A percentile compares a stretch with the other conserved stretches of the same genome.
Conservation (phyloP, 768 basidiomycete genomes). For the Kwoniella sp. region DNA sequence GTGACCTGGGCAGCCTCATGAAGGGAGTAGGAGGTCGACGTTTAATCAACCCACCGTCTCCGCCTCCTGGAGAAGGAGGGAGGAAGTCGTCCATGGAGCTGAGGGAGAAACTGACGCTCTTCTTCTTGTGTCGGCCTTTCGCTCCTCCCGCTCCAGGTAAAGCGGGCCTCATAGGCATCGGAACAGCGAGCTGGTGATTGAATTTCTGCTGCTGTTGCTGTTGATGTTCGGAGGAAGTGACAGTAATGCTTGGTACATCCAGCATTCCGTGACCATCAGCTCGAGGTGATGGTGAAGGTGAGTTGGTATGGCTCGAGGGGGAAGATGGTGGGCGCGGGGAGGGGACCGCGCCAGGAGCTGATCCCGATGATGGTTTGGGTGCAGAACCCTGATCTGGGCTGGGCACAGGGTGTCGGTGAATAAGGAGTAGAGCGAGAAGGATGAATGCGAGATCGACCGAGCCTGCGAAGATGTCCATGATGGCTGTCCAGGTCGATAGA, state of each 20-base stretch:
- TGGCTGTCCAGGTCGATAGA: too few species aligned
- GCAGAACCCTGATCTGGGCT: background rate
- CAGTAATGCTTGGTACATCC: constrained; percentile 9
- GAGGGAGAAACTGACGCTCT: constrained; percentile 30
- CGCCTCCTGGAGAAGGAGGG: background rate
- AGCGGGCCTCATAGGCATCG: constrained; percentile 4
- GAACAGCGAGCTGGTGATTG: background rate
- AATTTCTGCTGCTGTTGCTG: background rate
- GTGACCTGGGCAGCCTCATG: background rate
- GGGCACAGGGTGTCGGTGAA: constrained; percentile 9
- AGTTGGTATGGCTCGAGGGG: background rate
- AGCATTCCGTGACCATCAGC: background rate
- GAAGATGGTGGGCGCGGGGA: background rate
- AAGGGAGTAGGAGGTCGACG: constrained; percentile 30
- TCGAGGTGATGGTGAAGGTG: constrained; percentile 3
- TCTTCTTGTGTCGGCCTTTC: constrained; percentile 17
- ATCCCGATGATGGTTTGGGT: too few species aligned
- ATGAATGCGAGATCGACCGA: constrained; percentile 21
- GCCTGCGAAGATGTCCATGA: constrained; percentile 18
- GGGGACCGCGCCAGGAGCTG: background rate
- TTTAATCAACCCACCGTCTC: background rate
- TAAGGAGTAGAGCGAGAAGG: constrained; percentile 14
- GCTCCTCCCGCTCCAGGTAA: constrained; percentile 9
- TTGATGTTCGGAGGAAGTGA: background rate
- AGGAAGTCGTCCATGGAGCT: constrained; percentile 26